Conservation (phyloP, 768 basidiomycete species). For the Macrolepiota albuminosa region DNA sequence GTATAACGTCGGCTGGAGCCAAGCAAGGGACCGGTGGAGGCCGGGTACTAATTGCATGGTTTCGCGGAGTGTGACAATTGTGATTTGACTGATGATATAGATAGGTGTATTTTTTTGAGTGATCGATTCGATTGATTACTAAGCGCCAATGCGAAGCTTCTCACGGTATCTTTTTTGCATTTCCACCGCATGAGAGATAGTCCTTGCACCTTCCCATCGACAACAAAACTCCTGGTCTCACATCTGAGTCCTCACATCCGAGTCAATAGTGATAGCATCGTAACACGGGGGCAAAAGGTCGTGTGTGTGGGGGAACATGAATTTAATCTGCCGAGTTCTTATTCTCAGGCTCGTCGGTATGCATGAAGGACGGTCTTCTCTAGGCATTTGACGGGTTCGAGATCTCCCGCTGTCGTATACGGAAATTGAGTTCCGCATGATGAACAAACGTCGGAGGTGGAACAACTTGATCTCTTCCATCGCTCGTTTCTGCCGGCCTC, state of each 20-base stretch:
- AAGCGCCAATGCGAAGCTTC: neutral
- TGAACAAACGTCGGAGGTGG: neutral
- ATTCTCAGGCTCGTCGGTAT: neutral
- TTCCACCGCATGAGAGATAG: neutral
- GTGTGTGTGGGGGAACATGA: neutral
- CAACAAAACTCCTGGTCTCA: neutral
- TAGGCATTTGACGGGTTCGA: neutral
- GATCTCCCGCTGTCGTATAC: neutral
- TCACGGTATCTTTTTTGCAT: neutral
- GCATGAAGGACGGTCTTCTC: neutral
- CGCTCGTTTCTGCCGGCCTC: no score
- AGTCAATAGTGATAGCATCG: neutral
- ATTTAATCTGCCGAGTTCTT: neutral
- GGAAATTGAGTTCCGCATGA: neutral
- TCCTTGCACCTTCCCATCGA: neutral
- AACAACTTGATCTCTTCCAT: no score
- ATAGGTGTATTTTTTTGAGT: neutral
- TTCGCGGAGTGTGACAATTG: neutral
- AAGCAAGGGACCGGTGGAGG: neutral
- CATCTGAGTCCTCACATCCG: neutral
- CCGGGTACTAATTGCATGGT: neutral
- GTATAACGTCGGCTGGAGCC: neutral
- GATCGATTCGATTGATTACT: neutral
- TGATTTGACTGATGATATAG: neutral
- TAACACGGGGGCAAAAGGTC: neutral